Evolutionary conservation across 192 early-diverging fungal species (phyloP), one percentile per base, ranked within the genome.

Genomic region (Umbelopsis ramanniana): DNA sequence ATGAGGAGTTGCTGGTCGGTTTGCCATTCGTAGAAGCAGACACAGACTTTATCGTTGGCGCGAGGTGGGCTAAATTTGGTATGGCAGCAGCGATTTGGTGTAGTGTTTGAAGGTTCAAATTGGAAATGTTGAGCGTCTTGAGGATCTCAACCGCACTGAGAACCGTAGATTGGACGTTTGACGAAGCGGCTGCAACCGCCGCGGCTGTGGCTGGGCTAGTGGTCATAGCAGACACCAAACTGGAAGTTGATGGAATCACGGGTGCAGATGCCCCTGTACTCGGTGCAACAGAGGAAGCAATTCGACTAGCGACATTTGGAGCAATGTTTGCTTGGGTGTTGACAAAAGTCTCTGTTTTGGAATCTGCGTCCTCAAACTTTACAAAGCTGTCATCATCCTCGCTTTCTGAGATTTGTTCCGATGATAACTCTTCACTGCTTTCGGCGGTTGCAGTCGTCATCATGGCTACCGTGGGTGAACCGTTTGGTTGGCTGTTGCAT

Each of bases 311-410:
- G 17, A 63, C 57, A 63, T 63, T n/a, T 6, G 57, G 26, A 29
- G 57, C 57, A 63, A 63, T 63, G 12, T 63, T 63, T 35, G 57
- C 57, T 37, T 22, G 26, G 35, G 15, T 26, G 33, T 29, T 29
- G 33, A 37, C 15, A 26, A 14, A 33, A 24, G 54, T 6, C 14
- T 22, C 33, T 10, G 57, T 22, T 63, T 29, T 63, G 2, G 55
- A n/a, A 21, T 75, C 74, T 63, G 69, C 69, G 11, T 75, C 74
- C 66, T 75, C 74, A 75, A 75, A 75, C 47, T 69, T 70, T 12
- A 75, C 74, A 70, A 71, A 75, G 33, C 70, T 69, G 35, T 75
- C 74, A 43, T 67, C 68, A 21, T 37, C 69, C 6, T 46, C 68
- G 46, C 45, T 68, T 17, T 66, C 60, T 8, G 67, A 46, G 2